These are phyloP conservation scores for Annulohypoxylon stygium DNA, from an alignment of 495 filamentous ascomycete species.

Conservation along the genomic window DNA sequence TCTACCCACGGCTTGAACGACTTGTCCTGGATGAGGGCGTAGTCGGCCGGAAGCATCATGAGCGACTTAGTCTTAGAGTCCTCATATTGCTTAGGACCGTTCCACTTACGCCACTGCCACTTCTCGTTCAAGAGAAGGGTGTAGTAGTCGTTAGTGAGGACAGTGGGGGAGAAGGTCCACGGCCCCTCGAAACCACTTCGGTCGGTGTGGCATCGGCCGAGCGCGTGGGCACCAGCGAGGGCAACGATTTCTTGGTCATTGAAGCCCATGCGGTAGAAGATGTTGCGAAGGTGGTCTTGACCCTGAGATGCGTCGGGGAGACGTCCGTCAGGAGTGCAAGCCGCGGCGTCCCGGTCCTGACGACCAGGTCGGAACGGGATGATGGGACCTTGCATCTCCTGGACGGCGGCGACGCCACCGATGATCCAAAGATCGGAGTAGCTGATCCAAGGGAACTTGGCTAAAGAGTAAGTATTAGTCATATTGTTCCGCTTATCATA, in stretches of 20 bases:
- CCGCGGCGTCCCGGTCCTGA: conserved; percentile 80
- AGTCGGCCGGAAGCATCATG: conserved; percentile 98
- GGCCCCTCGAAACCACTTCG: conserved; percentile 91
- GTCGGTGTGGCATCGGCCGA: conserved; percentile 92
- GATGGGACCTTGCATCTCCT: conserved; percentile 92
- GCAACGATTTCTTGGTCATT: conserved; percentile 97
- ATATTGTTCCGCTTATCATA: conserved; percentile 1
- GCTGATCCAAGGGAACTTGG: conserved; percentile 92
- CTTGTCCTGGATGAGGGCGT: conserved; percentile 90
- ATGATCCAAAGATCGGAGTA: conserved; percentile 98
- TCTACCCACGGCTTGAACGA: conserved; percentile 85
- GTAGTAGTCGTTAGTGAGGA: conserved; percentile 95
- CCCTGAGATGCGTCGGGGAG: conserved; percentile 90
- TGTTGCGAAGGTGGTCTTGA: conserved; percentile 84
- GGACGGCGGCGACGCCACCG: conserved; percentile 84
- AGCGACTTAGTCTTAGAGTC: conserved; percentile 86
- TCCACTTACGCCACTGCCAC: conserved; percentile 94
- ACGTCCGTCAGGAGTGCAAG: conserved; percentile 95
- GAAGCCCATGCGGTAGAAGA: conserved; percentile 99
- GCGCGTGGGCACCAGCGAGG: conserved; percentile 87
- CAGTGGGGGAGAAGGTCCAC: conserved; percentile 96
- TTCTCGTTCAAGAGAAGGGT: conserved; percentile 88
- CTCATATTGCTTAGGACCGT: conserved; percentile 84
- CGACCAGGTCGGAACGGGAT: conserved; percentile 95
- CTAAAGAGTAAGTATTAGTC: conserved; percentile 60